Evolutionary conservation across 495 filamentous ascomycete genomes (phyloP).

Genomic region (Sabuloglossum arenarium): DNA sequence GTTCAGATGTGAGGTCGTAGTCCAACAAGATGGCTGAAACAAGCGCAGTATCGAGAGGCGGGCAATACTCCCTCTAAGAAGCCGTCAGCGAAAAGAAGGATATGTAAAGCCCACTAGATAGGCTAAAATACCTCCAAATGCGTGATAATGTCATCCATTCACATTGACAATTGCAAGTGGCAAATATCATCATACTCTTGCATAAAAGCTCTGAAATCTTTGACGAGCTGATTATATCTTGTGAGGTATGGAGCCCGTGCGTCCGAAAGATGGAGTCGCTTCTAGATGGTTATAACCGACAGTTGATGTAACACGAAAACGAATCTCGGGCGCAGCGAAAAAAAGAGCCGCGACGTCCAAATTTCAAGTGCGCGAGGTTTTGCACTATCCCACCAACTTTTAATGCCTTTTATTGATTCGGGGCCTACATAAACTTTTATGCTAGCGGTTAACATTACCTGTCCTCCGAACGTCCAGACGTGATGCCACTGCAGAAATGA

Average conservation of each 20-base stretch:
- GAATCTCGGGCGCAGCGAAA: too few species aligned
- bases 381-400: too few species aligned
- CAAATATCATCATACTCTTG: neutral
- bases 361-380: too few species aligned
- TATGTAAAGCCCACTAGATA: neutral
- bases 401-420: neutral
- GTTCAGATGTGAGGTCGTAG: constrained; percentile 30
- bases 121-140: neutral
- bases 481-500: neutral
- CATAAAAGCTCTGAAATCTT: neutral
- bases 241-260: too few species aligned
- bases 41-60: constrained; percentile 39
- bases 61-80: constrained; percentile 32
- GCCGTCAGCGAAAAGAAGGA: constrained; percentile 8
- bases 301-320: too few species aligned
- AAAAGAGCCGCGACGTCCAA: too few species aligned
- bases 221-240: neutral
- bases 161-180: neutral
- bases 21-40: constrained; percentile 46
- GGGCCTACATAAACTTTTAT: neutral
- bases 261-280: too few species aligned
- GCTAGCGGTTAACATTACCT: neutral
- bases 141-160: neutral
- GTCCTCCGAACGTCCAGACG: neutral
- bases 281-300: too few species aligned